Conservation (phyloP, 2,329 filamentous ascomycete genomes). For the Rutstroemia sp. region DNA sequence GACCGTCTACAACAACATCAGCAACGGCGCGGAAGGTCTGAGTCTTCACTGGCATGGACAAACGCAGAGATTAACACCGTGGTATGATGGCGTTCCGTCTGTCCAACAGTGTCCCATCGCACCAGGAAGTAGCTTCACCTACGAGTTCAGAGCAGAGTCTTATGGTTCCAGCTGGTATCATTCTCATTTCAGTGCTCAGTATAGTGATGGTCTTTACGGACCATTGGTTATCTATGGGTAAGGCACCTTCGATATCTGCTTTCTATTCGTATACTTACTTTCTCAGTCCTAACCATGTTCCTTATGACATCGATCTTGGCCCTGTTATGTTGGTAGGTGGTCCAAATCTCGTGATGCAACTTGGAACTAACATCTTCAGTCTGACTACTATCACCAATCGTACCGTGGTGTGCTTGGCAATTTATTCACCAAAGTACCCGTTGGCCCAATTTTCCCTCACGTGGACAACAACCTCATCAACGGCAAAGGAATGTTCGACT, state of each 20-base stretch:
- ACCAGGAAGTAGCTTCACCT: conserved; percentile 29
- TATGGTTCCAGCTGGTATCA: conserved; percentile 53
- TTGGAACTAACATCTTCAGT: not conserved
- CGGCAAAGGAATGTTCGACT: conserved; percentile 16
- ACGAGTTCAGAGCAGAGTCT: conserved; percentile 17
- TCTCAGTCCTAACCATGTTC: conserved; percentile 39
- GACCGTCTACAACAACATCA: conserved; percentile 61
- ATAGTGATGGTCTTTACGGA: conserved; percentile 48
- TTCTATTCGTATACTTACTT: not conserved
- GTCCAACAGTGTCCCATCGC: conserved; percentile 58
- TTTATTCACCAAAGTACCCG: not conserved
- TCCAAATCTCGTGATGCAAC: not conserved
- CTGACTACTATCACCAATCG: conserved; percentile 32
- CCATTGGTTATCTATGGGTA: conserved; percentile 48
- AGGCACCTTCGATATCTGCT: not conserved
- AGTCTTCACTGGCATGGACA: conserved; percentile 40
- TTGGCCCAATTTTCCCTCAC: not conserved
- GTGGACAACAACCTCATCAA: conserved; percentile 23
- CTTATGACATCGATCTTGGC: conserved; percentile 57
- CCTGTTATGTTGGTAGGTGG: conserved; percentile 30
- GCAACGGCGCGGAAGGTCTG: conserved; percentile 25
- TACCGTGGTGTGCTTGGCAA: conserved; percentile 31
- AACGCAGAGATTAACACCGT: conserved; percentile 31
- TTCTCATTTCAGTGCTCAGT: conserved; percentile 44
- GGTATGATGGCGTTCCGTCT: conserved; percentile 35